Evolutionary conservation across 108 stramenopile species (phyloP).

Genomic region (Ochromonas danica): DNA sequence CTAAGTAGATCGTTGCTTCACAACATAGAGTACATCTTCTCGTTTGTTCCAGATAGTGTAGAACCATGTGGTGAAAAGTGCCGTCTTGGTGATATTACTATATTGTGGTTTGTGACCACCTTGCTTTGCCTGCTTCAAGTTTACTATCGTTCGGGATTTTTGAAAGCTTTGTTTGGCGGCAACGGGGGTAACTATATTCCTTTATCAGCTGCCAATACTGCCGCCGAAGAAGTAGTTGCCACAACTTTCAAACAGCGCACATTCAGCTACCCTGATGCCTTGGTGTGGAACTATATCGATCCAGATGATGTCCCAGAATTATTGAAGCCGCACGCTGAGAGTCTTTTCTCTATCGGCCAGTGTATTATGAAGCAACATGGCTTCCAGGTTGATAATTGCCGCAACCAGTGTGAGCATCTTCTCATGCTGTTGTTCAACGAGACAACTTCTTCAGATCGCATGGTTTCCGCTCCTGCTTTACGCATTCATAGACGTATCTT

Average conservation of each 20-base stretch:
- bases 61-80: too few species aligned
- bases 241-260: constrained; percentile 1
- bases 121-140: too few species aligned
- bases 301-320: constrained; percentile 16
- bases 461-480: constrained; percentile 62
- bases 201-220: too few species aligned
- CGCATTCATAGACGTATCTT: constrained; percentile 89
- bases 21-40: too few species aligned
- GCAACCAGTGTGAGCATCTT: constrained; percentile 69
- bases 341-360: neutral
- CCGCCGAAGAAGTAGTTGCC: too few species aligned
- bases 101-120: too few species aligned
- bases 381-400: constrained; percentile 38
- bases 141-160: too few species aligned
- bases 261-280: constrained; percentile 2
- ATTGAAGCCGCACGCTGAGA: neutral
- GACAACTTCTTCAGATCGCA: constrained; percentile 41
- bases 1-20: too few species aligned
- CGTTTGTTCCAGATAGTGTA: too few species aligned
- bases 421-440: constrained; percentile 89
- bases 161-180: too few species aligned
- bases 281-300: constrained; percentile 29
- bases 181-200: too few species aligned
- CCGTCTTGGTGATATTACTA: too few species aligned
- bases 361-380: neutral